phyloP scores from a whole-genome alignment of 2,329 filamentous ascomycete species.

The Rugonectria rugulosa region DNA sequence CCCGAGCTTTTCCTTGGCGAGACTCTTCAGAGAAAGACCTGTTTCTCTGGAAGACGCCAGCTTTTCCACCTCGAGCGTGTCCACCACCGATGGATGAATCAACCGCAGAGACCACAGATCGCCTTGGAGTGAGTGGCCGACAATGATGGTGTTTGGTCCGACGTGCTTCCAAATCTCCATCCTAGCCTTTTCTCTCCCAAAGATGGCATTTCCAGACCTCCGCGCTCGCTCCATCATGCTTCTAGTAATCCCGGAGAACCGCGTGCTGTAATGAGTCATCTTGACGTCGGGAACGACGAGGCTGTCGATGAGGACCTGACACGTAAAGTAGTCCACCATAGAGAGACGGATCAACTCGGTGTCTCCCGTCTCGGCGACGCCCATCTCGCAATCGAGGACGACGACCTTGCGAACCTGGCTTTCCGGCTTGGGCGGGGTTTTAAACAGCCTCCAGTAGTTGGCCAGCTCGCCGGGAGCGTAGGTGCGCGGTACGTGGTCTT shows the following conservation, averaged over 20 bases:
- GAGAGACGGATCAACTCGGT: conserved; percentile 61
- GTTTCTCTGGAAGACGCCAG: neutral
- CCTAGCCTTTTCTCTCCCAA: conserved; percentile 52
- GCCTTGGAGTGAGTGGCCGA: conserved; percentile 50
- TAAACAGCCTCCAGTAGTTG: conserved; percentile 12
- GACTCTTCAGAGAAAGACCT: conserved; percentile 19
- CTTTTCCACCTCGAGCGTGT: conserved; percentile 17
- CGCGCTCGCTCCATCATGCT: conserved; percentile 48
- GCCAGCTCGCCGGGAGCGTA: conserved; percentile 5
- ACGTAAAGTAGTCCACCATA: conserved; percentile 58
- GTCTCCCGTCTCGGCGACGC: conserved; percentile 52
- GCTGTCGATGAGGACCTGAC: conserved; percentile 56
- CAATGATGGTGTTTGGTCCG: conserved; percentile 54
- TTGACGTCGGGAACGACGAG: conserved; percentile 56
- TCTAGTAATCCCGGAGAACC: conserved; percentile 56
- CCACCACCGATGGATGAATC: conserved; percentile 21
- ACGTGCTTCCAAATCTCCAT: conserved; percentile 53
- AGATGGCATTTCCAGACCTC: conserved; percentile 43
- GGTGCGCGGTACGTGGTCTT: neutral
- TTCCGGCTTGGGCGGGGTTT: neutral
- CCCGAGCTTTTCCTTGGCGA: conserved; percentile 7
- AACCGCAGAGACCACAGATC: conserved; percentile 20
- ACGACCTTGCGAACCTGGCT: conserved; percentile 39
- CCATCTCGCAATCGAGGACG: conserved; percentile 65
- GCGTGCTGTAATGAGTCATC: conserved; percentile 59